Percentiles rank a stretch among this genome's conserved stretches.
Conservation (phyloP, 371 early-diverging fungal species). For the Mucor piriformis region DNA sequence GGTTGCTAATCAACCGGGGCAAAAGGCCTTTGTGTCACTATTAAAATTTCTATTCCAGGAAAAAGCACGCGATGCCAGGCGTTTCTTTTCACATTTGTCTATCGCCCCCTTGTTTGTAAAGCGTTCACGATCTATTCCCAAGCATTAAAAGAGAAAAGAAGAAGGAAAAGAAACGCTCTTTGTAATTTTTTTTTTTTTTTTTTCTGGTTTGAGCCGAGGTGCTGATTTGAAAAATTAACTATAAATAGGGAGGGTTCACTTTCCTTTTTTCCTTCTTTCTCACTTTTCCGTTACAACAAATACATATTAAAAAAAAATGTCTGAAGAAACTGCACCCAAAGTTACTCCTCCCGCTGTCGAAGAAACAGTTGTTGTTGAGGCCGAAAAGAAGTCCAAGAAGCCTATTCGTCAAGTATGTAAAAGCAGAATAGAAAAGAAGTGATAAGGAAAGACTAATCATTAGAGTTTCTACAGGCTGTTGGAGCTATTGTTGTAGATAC, state of each 20-base stretch:
- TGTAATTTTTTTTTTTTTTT: background rate
- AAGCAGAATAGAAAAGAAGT: no score
- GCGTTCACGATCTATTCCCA: background rate
- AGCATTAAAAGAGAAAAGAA: no score
- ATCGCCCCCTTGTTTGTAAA: background rate
- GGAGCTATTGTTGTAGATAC: constrained; percentile 43
- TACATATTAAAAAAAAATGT: constrained; percentile 6
- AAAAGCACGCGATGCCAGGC: constrained; percentile 12
- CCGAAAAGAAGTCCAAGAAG: constrained; percentile 26
- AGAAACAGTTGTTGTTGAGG: constrained; percentile 2
- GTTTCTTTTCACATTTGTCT: constrained; percentile 3
- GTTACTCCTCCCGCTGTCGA: background rate
- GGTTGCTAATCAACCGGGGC: no score
- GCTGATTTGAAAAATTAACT: background rate
- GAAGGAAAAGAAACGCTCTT: background rate
- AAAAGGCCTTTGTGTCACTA: background rate
- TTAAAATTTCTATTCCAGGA: constrained; percentile 6
- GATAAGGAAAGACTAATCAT: no score
- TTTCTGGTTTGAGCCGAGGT: constrained; percentile 6
- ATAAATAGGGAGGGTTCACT: constrained; percentile 11
- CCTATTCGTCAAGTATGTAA: constrained; percentile 26
- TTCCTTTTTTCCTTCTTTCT: background rate
- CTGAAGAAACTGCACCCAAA: constrained; percentile 5
- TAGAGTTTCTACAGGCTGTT: constrained; percentile 27
- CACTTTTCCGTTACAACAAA: no score